Percentiles rank a stretch among this genome's conserved stretches.
Conservation (phyloP, 108 stramenopile genomes). For the Skeletonema tropicum region DNA sequence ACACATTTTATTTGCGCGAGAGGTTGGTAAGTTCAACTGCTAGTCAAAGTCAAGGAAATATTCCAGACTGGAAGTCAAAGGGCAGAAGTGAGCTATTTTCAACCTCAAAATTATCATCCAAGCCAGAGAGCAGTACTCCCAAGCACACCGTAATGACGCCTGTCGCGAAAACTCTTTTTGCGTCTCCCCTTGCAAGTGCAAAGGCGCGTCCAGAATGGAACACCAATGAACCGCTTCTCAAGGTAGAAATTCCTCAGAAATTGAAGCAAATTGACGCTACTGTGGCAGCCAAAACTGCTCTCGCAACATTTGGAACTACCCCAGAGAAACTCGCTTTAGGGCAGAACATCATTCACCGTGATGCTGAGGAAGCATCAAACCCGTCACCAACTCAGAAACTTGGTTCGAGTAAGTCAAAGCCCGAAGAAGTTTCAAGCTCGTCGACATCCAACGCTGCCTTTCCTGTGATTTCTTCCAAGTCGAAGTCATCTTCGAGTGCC, state of each 20-base stretch:
- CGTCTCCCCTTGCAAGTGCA: constrained; percentile 31
- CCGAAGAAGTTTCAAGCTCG: constrained; percentile 19
- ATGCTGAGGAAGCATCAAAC: constrained; percentile 24
- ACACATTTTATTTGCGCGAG: constrained; percentile 30
- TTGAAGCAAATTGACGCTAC: constrained; percentile 57
- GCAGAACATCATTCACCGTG: constrained; percentile 45
- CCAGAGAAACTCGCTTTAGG: constrained; percentile 68
- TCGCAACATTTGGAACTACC: constrained; percentile 74
- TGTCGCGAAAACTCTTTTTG: constrained; percentile 48
- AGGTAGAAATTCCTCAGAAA: constrained; percentile 48
- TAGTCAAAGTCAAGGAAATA: background rate
- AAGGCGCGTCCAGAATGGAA: constrained; percentile 37
- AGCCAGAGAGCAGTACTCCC: constrained; percentile 5
- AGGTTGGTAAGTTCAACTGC: background rate
- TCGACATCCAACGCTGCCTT: constrained; percentile 13
- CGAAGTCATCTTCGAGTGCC: constrained; percentile 6
- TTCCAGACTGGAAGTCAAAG: constrained; percentile 52
- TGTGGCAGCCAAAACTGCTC: constrained; percentile 59
- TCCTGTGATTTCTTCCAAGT: constrained; percentile 6
- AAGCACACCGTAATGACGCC: constrained; percentile 9
- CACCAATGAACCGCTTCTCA: constrained; percentile 17
- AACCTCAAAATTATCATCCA: constrained; percentile 10
- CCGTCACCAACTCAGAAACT: background rate
- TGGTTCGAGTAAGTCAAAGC: constrained; percentile 4
- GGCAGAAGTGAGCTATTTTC: constrained; percentile 42